These are phyloP conservation scores for Bacidia rubella DNA, from an alignment of 495 filamentous ascomycete genomes.

Conservation along the genomic window DNA sequence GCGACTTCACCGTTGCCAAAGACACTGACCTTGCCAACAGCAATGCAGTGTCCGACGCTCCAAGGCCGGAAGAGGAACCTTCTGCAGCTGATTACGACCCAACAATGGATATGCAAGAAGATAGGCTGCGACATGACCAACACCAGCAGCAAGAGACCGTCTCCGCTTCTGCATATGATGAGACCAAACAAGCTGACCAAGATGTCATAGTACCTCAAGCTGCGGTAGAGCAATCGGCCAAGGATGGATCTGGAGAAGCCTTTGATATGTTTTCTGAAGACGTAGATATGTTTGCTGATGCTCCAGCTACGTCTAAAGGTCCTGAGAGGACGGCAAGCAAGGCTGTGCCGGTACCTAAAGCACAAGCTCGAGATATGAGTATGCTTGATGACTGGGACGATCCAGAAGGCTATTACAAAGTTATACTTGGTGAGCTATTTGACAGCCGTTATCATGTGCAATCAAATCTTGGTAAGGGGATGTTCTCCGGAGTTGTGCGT, in stretches of 20 bases:
- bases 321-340: slow-evolving; percentile 28
- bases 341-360: slow-evolving; percentile 36
- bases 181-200: slow-evolving; percentile 42
- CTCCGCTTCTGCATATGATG: slow-evolving; percentile 46
- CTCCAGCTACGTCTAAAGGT: slow-evolving; percentile 31
- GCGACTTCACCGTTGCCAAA: slow-evolving; percentile 40
- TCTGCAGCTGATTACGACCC: slow-evolving; percentile 96
- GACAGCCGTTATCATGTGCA: slow-evolving; percentile 79
- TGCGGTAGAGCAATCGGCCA: slow-evolving; percentile 26
- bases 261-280: slow-evolving; percentile 96
- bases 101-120: slow-evolving; percentile 82
- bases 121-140: slow-evolving; percentile 56
- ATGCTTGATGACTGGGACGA: slow-evolving; percentile 93
- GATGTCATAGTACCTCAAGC: slow-evolving; percentile 34
- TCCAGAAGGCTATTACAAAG: slow-evolving; percentile 86
- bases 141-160: slow-evolving; percentile 43
- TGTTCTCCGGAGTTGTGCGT: slow-evolving; percentile 91
- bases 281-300: slow-evolving; percentile 75
- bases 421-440: slow-evolving; percentile 77
- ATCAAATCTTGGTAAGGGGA: slow-evolving; percentile 78
- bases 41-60: slow-evolving; percentile 34
- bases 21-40: slow-evolving; percentile 55
- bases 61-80: slow-evolving; percentile 56
- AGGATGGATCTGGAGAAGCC: slow-evolving; percentile 41
- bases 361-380: slow-evolving; percentile 57